Percentiles rank a stretch among this genome's conserved stretches.
These are phyloP conservation scores for Aspergillus sp. DNA, from an alignment of 2,329 filamentous ascomycete genomes.

Conservation along the genomic window DNA sequence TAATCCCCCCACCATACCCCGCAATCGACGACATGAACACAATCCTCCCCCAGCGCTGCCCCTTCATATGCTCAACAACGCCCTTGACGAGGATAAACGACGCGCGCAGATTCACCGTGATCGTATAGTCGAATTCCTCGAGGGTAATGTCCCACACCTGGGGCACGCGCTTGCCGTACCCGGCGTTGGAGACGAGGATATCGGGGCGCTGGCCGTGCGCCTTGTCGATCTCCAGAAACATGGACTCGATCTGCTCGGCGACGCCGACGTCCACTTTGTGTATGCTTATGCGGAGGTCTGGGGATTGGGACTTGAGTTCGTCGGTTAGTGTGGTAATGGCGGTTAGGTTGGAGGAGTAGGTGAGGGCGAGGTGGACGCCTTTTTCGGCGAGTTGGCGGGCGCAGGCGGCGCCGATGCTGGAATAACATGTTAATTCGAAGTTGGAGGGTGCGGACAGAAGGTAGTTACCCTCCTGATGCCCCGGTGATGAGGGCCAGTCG, in stretches of 20 bases:
- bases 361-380: constrained; percentile 62
- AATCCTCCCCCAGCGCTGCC: constrained; percentile 65
- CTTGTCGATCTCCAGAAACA: constrained; percentile 60
- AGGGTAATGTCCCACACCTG: constrained; percentile 63
- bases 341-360: constrained; percentile 59
- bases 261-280: constrained; percentile 64
- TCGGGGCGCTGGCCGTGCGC: constrained; percentile 62
- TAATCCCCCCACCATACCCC: constrained; percentile 66
- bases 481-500: constrained; percentile 64
- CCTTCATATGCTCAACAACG: constrained; percentile 64
- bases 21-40: constrained; percentile 68
- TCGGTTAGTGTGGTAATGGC: constrained; percentile 52
- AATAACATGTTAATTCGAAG: background rate
- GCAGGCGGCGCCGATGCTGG: constrained; percentile 64
- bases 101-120: constrained; percentile 65
- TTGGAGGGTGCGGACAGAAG: background rate
- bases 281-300: constrained; percentile 51
- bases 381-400: constrained; percentile 59
- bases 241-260: constrained; percentile 56
- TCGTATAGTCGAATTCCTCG: constrained; percentile 67
- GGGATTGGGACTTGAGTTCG: constrained; percentile 43
- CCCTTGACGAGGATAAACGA: constrained; percentile 66
- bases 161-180: constrained; percentile 65
- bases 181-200: constrained; percentile 70
- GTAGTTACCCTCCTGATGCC: constrained; percentile 62